phyloP scores from a whole-genome alignment of 129 eudicot species.

The Chrysanthemum makinoi region DNA sequence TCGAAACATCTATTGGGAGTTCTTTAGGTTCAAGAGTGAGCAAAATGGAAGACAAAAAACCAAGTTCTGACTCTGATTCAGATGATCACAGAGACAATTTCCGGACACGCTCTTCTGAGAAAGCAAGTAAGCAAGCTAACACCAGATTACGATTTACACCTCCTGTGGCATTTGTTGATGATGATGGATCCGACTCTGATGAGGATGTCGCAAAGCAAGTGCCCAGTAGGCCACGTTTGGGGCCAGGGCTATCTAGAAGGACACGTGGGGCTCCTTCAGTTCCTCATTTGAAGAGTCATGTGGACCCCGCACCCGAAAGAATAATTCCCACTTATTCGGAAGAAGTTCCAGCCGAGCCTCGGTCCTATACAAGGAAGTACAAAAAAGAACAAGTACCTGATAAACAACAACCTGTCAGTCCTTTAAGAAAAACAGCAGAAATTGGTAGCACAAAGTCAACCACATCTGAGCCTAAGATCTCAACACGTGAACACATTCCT shows the following conservation, averaged over 20 bases:
- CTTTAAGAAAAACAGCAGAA: constrained; percentile 19
- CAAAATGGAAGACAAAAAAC: constrained; percentile 27
- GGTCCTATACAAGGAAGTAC: constrained; percentile 9
- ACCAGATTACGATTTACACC: constrained; percentile 29
- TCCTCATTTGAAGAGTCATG: constrained; percentile 23
- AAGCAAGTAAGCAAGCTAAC: constrained; percentile 20
- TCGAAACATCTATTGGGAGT: constrained; percentile 16
- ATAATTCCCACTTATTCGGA: constrained; percentile 12
- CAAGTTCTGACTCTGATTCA: constrained; percentile 43
- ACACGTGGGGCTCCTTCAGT: constrained; percentile 39
- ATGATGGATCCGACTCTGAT: constrained; percentile 43
- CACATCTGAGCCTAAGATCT: constrained; percentile 7
- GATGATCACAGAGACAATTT: too few relatives aligned
- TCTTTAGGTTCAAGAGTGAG: constrained; percentile 27
- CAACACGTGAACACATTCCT: constrained; percentile 11
- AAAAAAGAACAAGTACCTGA: constrained; percentile 24
- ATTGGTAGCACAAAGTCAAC: constrained; percentile 22
- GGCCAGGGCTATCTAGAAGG: constrained; percentile 66
- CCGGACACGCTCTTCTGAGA: constrained; percentile 3
- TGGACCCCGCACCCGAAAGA: background rate
- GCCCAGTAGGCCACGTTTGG: constrained; percentile 32
- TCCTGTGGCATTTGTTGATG: constrained; percentile 44
- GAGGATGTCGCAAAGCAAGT: constrained; percentile 38
- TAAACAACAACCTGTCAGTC: constrained; percentile 20
- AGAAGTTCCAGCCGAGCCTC: constrained; percentile 28